These are phyloP conservation scores for Sarcodon aspratus DNA, from an alignment of 768 basidiomycete genomes.

Conservation along the genomic window DNA sequence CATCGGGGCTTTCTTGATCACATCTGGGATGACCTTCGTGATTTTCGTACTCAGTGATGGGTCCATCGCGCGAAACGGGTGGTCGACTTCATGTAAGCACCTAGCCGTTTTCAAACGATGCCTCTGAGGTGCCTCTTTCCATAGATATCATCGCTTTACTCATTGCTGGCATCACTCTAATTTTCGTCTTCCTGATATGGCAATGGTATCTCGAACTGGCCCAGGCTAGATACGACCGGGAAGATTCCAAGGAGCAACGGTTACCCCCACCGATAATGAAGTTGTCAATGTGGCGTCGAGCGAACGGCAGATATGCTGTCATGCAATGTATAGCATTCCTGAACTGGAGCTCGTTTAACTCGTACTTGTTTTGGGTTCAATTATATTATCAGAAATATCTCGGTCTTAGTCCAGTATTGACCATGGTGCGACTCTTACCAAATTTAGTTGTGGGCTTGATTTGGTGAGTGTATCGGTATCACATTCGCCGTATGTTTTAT, in stretches of 20 bases:
- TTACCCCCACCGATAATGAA: conserved; percentile 55
- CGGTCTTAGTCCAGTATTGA: conserved; percentile 38
- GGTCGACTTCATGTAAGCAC: conserved; percentile 44
- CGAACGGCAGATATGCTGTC: conserved; percentile 47
- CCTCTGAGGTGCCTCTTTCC: conserved; percentile 1
- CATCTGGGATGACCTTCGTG: conserved; percentile 55
- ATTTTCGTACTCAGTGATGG: conserved; percentile 68
- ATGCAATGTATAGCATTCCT: conserved; percentile 52
- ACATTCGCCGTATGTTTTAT: not conserved
- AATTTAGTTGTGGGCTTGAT: conserved; percentile 59
- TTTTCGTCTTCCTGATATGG: conserved; percentile 52
- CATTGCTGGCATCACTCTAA: conserved; percentile 46
- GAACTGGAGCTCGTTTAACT: conserved; percentile 48
- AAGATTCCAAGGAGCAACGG: not conserved
- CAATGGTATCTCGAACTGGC: conserved; percentile 44
- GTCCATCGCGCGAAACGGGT: conserved; percentile 44
- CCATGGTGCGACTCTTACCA: conserved; percentile 58
- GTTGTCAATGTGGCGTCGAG: conserved; percentile 50
- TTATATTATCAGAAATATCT: conserved; percentile 65
- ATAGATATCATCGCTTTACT: conserved; percentile 65
- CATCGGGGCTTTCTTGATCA: conserved; percentile 60
- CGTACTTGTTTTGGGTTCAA: conserved; percentile 48
- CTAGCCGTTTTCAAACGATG: conserved; percentile 12
- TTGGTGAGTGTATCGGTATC: conserved; percentile 16
- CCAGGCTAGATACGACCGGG: conserved; percentile 1